Evolutionary conservation across 179 eudicot species (phyloP), one percentile per base, ranked within the genome.

Genomic region (Vitellaria paradoxa): DNA sequence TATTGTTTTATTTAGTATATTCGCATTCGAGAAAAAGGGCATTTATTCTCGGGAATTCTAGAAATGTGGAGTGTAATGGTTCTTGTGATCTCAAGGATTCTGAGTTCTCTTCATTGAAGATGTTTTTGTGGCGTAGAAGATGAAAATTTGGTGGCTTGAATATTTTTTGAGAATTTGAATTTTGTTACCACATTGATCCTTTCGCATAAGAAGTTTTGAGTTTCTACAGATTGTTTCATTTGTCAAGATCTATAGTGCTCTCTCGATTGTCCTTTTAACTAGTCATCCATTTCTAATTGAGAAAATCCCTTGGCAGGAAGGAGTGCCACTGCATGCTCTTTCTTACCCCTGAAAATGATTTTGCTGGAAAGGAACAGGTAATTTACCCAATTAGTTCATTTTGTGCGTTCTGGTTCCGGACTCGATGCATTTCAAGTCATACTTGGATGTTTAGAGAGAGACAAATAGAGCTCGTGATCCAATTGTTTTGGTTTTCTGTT

Each of bases 301-400:
- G 26, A 60, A 60, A n/a, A 65, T 72, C 50, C 61, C 40, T 67
- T 89, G 82, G 74, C 93, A 95, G 99, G 90, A 93, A 95, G 85
- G 97, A 93, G 81, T 95, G 99, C 78, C 99, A 95, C 86, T 95
- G 99, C 86, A 95, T 95, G 99, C 95, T 95, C 76, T 95, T 95
- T 82, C 97, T 95, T 70, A 93, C 99, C 72, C 86, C 94, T 59
- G 99, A 95, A 24, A 95, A 95, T 82, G 99, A 93, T 82, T 95
- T 93, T 84, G 97, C 97, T 71, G 99, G 99, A 76, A 77, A 88
- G 70, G 99, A 93, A 7, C 99, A 95, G 97, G 99, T 94, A 81
- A 60, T 56, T 56, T 7, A 40, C 50, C 6, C 64, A 57, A 40
- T 72, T 56, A 10, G 8, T 20, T 12, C 8, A 12, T 68, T 9